Evolutionary conservation across 106 monocot species (phyloP).

Genomic region (Cymbidium sinense): DNA sequence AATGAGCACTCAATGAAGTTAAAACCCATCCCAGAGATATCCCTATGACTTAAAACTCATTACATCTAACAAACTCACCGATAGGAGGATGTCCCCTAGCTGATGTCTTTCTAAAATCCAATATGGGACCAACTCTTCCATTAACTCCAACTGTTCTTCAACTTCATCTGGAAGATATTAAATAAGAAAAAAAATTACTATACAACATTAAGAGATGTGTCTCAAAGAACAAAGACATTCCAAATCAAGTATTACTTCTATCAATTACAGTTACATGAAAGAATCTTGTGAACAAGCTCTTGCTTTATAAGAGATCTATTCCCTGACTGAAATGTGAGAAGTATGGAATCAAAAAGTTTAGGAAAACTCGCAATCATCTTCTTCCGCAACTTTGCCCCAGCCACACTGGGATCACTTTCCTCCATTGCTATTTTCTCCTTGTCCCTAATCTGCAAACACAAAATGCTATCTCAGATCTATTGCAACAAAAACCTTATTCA

Average conservation of each 20-base stretch:
- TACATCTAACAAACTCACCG: constrained; percentile 39
- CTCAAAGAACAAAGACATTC: neutral
- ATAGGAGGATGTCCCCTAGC: constrained; percentile 53
- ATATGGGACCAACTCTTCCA: constrained; percentile 76
- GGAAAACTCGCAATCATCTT: constrained; percentile 62
- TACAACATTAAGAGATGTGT: neutral
- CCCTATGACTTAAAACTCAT: no score
- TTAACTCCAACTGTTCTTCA: constrained; percentile 67
- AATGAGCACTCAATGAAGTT: neutral
- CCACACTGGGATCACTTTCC: constrained; percentile 39
- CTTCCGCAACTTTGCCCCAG: constrained; percentile 33
- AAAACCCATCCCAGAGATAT: no score
- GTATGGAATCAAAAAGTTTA: constrained; percentile 59
- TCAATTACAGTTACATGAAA: constrained; percentile 57
- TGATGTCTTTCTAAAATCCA: constrained; percentile 55
- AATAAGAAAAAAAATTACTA: neutral
- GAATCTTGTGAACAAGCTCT: constrained; percentile 75
- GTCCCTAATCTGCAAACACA: constrained; percentile 51
- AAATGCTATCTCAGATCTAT: no score
- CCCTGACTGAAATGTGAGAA: constrained; percentile 65
- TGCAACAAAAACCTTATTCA: no score
- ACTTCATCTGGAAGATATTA: constrained; percentile 53
- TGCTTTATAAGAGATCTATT: constrained; percentile 65
- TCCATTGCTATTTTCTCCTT: constrained; percentile 52
- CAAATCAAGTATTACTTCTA: constrained; percentile 34